phyloP scores from a whole-genome alignment of 129 eudicot species.

The Flaveria sonorensis region DNA sequence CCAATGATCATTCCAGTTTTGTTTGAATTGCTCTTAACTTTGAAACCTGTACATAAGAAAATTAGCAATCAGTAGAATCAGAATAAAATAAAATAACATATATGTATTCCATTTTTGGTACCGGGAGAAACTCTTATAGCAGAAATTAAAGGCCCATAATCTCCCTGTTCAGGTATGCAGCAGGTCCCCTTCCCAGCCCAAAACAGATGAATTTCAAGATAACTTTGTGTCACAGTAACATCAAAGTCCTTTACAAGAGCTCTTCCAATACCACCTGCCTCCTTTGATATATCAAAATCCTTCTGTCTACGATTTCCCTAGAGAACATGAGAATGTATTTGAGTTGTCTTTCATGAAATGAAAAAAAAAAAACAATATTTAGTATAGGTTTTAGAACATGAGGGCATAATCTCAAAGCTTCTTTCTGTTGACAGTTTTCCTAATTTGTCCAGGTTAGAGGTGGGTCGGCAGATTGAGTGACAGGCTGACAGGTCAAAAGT shows the following conservation, averaged over 20 bases:
- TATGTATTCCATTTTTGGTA: slow-evolving; percentile 23
- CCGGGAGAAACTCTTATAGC: slow-evolving; percentile 52
- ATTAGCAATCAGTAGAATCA: background rate
- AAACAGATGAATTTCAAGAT: slow-evolving; percentile 55
- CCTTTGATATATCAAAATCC: slow-evolving; percentile 53
- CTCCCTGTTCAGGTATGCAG: slow-evolving; percentile 55
- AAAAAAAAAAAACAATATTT: background rate
- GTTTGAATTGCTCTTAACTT: slow-evolving; percentile 30
- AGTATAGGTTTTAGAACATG: background rate
- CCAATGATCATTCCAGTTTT: slow-evolving; percentile 56
- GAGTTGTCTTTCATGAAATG: background rate
- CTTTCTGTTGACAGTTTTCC: background rate
- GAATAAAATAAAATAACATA: background rate
- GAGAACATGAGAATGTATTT: background rate
- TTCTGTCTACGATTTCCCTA: slow-evolving; percentile 49
- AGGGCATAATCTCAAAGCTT: background rate
- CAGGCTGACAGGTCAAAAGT: background rate
- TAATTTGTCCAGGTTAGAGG: background rate
- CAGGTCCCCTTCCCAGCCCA: slow-evolving; percentile 73
- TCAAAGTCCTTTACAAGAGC: slow-evolving; percentile 36
- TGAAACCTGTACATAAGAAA: slow-evolving; percentile 19
- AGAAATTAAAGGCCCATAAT: slow-evolving; percentile 56
- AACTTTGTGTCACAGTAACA: slow-evolving; percentile 40
- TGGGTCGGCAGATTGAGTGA: background rate
- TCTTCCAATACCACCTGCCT: slow-evolving; percentile 51